Percentiles rank a stretch among this genome's conserved stretches.
Evolutionary conservation across 1,284 basidiomycete species (phyloP).

Genomic region (Boletus semigastroideus): DNA sequence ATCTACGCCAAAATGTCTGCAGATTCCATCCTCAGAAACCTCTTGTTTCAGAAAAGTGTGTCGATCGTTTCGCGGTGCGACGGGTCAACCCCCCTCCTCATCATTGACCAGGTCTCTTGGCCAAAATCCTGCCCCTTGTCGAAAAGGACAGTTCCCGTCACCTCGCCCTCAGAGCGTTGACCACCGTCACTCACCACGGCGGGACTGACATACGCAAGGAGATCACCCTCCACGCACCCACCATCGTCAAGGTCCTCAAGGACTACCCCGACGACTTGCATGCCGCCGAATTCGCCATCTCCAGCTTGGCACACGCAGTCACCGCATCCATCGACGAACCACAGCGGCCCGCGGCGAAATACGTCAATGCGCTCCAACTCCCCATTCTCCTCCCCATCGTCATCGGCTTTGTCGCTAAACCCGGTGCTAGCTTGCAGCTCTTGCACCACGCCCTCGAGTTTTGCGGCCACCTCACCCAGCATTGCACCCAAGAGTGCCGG

Average conservation of each 20-base stretch:
- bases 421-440: slow-evolving; percentile 42
- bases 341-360: slow-evolving; percentile 34
- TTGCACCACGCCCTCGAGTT: slow-evolving; percentile 53
- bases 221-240: slow-evolving; percentile 46
- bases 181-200: slow-evolving; percentile 61
- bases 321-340: slow-evolving; percentile 44
- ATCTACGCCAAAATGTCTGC: slow-evolving; percentile 64
- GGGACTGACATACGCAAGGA: slow-evolving; percentile 48
- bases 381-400: slow-evolving; percentile 44
- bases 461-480: slow-evolving; percentile 41
- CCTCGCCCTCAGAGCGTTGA: slow-evolving; percentile 54
- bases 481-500: slow-evolving; percentile 45
- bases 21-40: slow-evolving; percentile 57
- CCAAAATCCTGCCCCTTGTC: slow-evolving; percentile 53
- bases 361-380: slow-evolving; percentile 46
- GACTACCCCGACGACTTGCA: slow-evolving; percentile 49
- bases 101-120: slow-evolving; percentile 45
- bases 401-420: slow-evolving; percentile 44
- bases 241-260: slow-evolving; percentile 45
- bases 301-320: slow-evolving; percentile 53
- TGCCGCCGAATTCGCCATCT: slow-evolving; percentile 51
- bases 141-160: slow-evolving; percentile 45
- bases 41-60: slow-evolving; percentile 53
- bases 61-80: background rate
- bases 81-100: no score